These are phyloP conservation scores for Pycnococcus provasolii DNA, from an alignment of 139 green algal genomes.

Conservation along the genomic window DNA sequence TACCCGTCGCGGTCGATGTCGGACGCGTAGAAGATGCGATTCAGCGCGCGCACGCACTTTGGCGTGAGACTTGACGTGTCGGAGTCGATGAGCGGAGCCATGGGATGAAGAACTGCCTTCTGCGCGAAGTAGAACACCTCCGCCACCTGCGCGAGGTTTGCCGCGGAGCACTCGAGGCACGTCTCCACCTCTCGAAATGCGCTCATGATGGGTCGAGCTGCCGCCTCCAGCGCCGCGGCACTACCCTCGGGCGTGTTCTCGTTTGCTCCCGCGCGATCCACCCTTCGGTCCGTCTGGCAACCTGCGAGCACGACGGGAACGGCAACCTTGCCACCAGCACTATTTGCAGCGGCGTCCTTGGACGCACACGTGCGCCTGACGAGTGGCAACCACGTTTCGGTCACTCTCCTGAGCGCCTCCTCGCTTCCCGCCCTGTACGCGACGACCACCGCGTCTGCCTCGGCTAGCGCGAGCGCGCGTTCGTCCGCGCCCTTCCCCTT, in stretches of 20 bases:
- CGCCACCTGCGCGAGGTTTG: constrained; percentile 31
- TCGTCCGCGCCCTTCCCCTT: constrained; percentile 51
- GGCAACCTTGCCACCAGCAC: not conserved
- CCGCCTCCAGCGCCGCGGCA: constrained; percentile 18
- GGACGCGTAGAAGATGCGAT: constrained; percentile 74
- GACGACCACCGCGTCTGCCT: constrained; percentile 65
- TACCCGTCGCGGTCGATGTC: constrained; percentile 61
- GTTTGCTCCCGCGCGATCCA: not conserved
- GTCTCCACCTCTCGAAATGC: constrained; percentile 62
- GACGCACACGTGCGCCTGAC: constrained; percentile 40
- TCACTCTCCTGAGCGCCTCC: constrained; percentile 45
- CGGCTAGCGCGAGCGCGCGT: constrained; percentile 25
- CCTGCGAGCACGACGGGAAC: constrained; percentile 57
- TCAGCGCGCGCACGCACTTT: constrained; percentile 57
- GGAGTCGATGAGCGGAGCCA: constrained; percentile 70
- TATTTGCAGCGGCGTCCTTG: not conserved
- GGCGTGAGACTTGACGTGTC: constrained; percentile 40
- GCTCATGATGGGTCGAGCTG: constrained; percentile 47
- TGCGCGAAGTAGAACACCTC: constrained; percentile 70
- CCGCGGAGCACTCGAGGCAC: constrained; percentile 74
- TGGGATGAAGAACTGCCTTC: constrained; percentile 77
- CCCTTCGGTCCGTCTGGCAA: constrained; percentile 50
- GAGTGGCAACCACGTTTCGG: constrained; percentile 55
- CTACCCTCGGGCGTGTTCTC: not conserved
- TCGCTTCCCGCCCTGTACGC: constrained; percentile 22